Conservation (phyloP, 768 basidiomycete species). For the Boletus reticuloceps region DNA sequence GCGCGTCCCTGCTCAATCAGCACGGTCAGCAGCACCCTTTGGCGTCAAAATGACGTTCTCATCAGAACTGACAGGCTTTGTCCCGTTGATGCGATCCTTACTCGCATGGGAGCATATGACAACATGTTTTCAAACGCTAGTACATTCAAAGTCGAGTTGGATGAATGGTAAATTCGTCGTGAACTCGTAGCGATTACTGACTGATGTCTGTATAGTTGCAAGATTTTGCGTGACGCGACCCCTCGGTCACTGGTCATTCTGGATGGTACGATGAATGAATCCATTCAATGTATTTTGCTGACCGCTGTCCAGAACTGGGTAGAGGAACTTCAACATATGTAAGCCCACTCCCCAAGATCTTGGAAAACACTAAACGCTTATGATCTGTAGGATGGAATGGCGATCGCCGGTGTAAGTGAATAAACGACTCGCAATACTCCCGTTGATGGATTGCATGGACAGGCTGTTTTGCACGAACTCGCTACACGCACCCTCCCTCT, state of each 20-base stretch:
- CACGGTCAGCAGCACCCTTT: constrained; percentile 48
- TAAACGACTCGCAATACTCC: neutral
- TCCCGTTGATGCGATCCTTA: constrained; percentile 89
- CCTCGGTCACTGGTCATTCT: constrained; percentile 92
- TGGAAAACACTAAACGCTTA: constrained; percentile 10
- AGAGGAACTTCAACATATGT: constrained; percentile 95
- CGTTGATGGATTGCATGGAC: constrained; percentile 6
- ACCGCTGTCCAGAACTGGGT: constrained; percentile 66
- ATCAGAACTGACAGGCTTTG: constrained; percentile 52
- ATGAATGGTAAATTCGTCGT: constrained; percentile 71
- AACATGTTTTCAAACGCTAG: constrained; percentile 94
- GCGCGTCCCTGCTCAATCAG: constrained; percentile 84
- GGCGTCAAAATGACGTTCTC: neutral
- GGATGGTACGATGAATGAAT: constrained; percentile 59
- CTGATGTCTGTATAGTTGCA: constrained; percentile 56
- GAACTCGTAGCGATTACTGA: neutral
- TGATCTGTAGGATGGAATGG: constrained; percentile 85
- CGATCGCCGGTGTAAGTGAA: constrained; percentile 78
- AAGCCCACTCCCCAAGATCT: constrained; percentile 23
- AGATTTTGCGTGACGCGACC: constrained; percentile 91
- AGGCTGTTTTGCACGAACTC: constrained; percentile 92
- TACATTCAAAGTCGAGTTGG: constrained; percentile 98
- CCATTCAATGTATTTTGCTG: constrained; percentile 1
- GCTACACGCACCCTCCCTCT: constrained; percentile 90
- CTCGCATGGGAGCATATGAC: constrained; percentile 98